A percentile compares a stretch with the other conserved stretches of the same genome.
phyloP scores from a whole-genome alignment of 75 land plant species.

The Pinus taeda region DNA sequence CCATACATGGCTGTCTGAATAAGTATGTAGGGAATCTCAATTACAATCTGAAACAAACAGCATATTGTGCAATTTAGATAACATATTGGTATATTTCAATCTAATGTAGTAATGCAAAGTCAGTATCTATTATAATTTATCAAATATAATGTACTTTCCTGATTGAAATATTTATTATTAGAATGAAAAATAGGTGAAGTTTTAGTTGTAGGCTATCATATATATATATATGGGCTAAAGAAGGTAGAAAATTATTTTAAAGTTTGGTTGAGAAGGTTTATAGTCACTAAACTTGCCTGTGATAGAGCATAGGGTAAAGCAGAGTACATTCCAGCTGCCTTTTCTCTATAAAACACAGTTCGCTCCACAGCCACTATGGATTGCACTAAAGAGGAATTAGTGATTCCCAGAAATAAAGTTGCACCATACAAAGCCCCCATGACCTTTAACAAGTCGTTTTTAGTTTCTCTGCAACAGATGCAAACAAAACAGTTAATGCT shows the following conservation, averaged over 20 bases:
- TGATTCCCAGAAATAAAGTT: conserved; percentile 60
- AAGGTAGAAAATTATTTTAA: neutral
- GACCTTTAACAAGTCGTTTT: conserved; percentile 43
- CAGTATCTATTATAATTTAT: no score
- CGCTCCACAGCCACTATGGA: conserved; percentile 61
- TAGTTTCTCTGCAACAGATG: conserved; percentile 30
- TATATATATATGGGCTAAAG: neutral
- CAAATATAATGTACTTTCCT: neutral
- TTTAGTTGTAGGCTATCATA: neutral
- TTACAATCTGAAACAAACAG: conserved; percentile 43
- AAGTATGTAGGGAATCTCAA: conserved; percentile 65
- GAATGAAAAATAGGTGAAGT: neutral
- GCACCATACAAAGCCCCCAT: conserved; percentile 69
- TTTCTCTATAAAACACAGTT: conserved; percentile 67
- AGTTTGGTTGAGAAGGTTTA: neutral
- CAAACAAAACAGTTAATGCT: neutral
- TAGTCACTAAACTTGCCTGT: conserved; percentile 36
- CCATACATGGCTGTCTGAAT: conserved; percentile 54
- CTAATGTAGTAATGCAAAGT: no score
- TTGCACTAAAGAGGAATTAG: conserved; percentile 60
- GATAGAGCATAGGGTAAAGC: conserved; percentile 74
- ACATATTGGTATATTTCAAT: neutral
- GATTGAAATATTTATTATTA: neutral
- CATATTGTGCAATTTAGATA: neutral
- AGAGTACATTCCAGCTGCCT: conserved; percentile 80